phyloP scores from a whole-genome alignment of 2,329 filamentous ascomycete species.

The Fusarium irregulare region DNA sequence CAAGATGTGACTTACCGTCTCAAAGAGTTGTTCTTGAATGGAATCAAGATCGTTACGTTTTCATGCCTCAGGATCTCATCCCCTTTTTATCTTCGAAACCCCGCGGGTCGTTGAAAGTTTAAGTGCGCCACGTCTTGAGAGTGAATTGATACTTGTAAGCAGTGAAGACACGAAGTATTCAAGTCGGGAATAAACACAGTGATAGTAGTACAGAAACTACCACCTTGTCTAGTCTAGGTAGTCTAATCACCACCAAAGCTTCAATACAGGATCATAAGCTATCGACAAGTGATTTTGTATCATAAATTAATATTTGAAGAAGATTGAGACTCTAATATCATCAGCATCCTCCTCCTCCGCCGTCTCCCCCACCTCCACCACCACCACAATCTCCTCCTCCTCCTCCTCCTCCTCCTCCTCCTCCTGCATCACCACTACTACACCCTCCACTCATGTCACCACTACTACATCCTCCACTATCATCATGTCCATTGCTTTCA shows the following conservation, averaged over 20 bases:
- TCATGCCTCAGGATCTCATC: not conserved
- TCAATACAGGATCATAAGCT: not conserved
- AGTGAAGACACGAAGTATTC: not conserved
- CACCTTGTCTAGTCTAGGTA: not conserved
- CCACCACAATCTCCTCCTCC: not conserved
- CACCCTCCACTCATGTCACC: constrained; percentile 4
- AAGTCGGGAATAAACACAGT: not conserved
- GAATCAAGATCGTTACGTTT: not conserved
- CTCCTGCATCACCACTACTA: not conserved
- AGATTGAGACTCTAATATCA: not conserved
- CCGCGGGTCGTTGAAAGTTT: not conserved
- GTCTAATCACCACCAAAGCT: too few relatives aligned
- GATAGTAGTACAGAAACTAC: not conserved
- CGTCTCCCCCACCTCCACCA: not conserved
- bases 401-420: constrained; percentile 2
- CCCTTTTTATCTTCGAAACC: not conserved
- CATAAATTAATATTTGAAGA: not conserved
- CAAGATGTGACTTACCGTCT: not conserved
- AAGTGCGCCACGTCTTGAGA: not conserved
- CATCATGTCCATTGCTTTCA: not conserved
- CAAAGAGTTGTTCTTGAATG: not conserved
- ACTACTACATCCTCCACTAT: not conserved
- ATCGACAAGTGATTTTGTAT: not conserved
- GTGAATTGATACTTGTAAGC: not conserved
- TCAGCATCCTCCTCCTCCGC: not conserved